Conservation (phyloP, 345 rosid genomes). For the Kernera saxatilis region DNA sequence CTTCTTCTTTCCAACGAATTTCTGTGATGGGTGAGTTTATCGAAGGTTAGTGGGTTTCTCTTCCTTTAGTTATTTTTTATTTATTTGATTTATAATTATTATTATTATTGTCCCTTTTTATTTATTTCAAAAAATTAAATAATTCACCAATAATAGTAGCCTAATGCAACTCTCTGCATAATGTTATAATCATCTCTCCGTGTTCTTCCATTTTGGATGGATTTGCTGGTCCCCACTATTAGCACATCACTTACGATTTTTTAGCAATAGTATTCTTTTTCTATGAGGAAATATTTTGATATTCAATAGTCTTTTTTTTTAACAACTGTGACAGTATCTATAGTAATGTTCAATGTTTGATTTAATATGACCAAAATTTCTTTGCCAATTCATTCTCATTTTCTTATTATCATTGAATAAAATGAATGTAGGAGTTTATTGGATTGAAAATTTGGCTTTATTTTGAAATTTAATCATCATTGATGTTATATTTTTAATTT, state of each 20-base stretch:
- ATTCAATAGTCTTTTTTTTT: too few species aligned
- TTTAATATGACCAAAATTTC: background rate
- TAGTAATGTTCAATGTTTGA: background rate
- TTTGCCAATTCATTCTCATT: background rate
- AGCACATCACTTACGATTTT: slow-evolving; percentile 8
- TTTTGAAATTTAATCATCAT: background rate
- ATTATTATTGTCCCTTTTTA: background rate
- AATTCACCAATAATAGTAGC: slow-evolving; percentile 5
- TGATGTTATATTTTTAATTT: too few species aligned
- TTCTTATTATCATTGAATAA: background rate
- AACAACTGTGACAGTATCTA: too few species aligned
- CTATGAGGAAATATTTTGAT: background rate
- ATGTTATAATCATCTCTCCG: slow-evolving; percentile 20
- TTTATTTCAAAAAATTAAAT: background rate
- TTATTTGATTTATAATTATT: too few species aligned
- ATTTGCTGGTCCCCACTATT: slow-evolving; percentile 32
- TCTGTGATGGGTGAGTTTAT: slow-evolving; percentile 26
- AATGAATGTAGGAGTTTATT: background rate
- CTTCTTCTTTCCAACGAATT: slow-evolving; percentile 17
- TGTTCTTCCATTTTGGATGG: slow-evolving; percentile 24
- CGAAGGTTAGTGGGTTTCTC: slow-evolving; percentile 31
- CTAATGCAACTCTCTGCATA: slow-evolving; percentile 27
- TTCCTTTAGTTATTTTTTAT: slow-evolving; percentile 11
- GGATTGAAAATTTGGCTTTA: background rate
- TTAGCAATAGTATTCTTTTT: background rate